Base-by-base conservation (phyloP, 2,329 filamentous ascomycete genomes). In the Trichophyton mentagrophytes region DNA sequence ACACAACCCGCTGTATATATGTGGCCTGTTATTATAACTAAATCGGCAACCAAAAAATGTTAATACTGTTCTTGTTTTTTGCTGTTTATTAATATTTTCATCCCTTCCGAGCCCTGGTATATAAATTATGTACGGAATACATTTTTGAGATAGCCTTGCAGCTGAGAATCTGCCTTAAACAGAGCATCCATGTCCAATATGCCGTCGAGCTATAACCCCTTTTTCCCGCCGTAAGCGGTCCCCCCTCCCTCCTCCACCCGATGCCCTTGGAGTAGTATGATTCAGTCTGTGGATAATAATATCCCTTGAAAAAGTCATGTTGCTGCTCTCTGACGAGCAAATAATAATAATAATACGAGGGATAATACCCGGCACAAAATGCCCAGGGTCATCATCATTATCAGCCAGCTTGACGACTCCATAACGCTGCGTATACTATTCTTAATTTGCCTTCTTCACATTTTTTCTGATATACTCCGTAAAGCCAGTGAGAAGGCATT, bases 1-100 rank as follows among this genome's bases (percentile, higher is more conserved):
- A 27, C 30, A 33, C 49, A 27, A 33, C 49, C 49, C 49, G 49
- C 49, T 53, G 49, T 53, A 53, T 53, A 53, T 53, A 53, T 27
- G 49, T 53, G 49, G 22, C 49, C 20, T 53, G 13, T n/a, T 33
- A 53, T 53, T 33, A 53, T 33, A 53, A 7, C 17, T 33, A 30
- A 30, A 53, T 47, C 20, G 44, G 44, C 44, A 47, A 22, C 17
- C n/a, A 17, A 47, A 30, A 44, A 44, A n/a, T n/a, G n/a, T 44
- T 44, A 44, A 44, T 20, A 38, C 8, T n/a, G 13, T 42, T 42
- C 1, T n/a, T 42, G 3, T 42, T 42, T 44, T 17, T 44, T 44
- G 15, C n/a, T 44, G 15, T 17, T 17, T 8, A n/a, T 44, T 7
- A 13, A n/a, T 44, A 30, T 30, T 30, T 30, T 30, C 27, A 30